Evolutionary conservation across 2,329 filamentous ascomycete species (phyloP), one percentile per base, ranked within the genome.

Genomic region (Orbilia brochopaga): DNA sequence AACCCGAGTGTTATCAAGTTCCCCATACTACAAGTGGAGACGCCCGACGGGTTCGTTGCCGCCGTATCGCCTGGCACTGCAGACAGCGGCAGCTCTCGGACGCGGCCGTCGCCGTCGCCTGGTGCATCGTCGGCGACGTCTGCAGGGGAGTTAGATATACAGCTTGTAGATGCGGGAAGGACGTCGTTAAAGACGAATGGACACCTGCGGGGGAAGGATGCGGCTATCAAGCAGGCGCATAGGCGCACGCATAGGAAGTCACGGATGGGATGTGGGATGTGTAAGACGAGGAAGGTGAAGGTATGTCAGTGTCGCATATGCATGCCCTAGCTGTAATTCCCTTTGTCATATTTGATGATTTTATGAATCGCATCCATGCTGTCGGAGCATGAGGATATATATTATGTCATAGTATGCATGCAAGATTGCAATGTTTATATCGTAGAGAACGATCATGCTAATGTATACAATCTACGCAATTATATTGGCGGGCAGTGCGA

Each of bases 211-310:
- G 60, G 67, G 4, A 65, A 30, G 32, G 67, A 72, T 30, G 67
- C 67, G 17, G 53, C 37, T 4, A 37, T 53, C 17, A 72, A 72
- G 30, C 67, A 60, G 46, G 67, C 67, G 44, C 67, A 72, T 40
- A 37, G 67, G 32, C 56, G 67, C 27, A 72, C 67, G 23, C 67
- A 72, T 24, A 55, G 67, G 40, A 72, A 72, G 60, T 63, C 58
- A n/a, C 60, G 67, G 21, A 72, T 65, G 60, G 67, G 67, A 1
- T 72, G 67, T 37, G 60, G 55, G 24, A 72, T 72, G 67, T 72
- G 67, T 57, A 72, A 72, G 40, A 65, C 60, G 17, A 42, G 67
- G 23, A 72, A 72, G 60, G 67, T 72, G 60, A 72, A 72, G 60
- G 67, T 72, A 72, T 52, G 54, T 51, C 37, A 11, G 15, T 50